Base-by-base conservation (phyloP, 495 filamentous ascomycete genomes). In the Podospora anserina region DNA sequence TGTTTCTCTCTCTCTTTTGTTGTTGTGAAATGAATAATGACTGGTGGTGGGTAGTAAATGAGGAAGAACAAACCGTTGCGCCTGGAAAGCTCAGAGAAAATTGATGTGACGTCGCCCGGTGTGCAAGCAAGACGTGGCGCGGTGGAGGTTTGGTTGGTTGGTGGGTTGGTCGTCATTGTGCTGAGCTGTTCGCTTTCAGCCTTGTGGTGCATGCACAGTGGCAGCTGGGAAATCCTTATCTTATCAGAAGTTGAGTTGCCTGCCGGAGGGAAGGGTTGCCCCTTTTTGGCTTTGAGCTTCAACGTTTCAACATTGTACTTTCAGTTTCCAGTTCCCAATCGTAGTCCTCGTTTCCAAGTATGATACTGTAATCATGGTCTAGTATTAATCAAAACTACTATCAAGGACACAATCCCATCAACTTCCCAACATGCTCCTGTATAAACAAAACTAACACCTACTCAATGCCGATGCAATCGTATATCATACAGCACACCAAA, bases 141-240 rank as follows among this genome's bases (percentile, higher is more conserved):
- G 59, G 44, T 67, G 59, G 34, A 62, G 54, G 49, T 44, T 57
- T 53, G 54, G 49, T 44, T 57, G 23, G 11, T 1, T 11, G 15
- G 18, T 28, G 34, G 19, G 66, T 63, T 60, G 59, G 18, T 23
- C 1, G 23, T 23, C 23, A 23, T 23, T 23, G 23, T 63, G 66
- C 59, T 68, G 66, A 9, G 66, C 57, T 68, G 66, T 68, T 68
- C 66, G 66, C 66, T 56, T 49, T 28, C 53, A 49, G 13, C n/a
- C 27, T 62, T 39, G 60, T 30, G 11, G 30, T 61, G 57, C 57
- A 60, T 23, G 23, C 23, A 23, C 23, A 60, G 57, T 20, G 4
- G 23, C 59, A 26, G 30, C 44, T 9, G n/a, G 13, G 28, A 70
- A 62, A 63, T 65, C 66, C 69, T 71, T 71, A 71, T 71, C 69